Evolutionary conservation across 768 basidiomycete species (phyloP).

Genomic region (Aureoboletus auriporus): DNA sequence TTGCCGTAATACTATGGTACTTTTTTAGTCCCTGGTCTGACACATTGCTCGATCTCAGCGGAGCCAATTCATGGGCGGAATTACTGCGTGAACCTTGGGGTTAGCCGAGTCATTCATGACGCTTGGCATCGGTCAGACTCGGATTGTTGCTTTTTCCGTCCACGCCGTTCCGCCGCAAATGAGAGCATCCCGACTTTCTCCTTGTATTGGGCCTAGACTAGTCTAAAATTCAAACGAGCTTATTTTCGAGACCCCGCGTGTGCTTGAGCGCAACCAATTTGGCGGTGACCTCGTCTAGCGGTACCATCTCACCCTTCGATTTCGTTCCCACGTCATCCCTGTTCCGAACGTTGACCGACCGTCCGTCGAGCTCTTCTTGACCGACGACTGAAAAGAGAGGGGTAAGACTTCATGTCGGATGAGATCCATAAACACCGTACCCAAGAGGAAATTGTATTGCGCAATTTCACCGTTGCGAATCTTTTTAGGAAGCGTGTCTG

Average conservation of each 20-base stretch:
- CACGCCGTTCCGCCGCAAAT: conserved; percentile 1
- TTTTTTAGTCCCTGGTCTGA: no score
- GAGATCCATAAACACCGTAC: conserved; percentile 40
- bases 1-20: conserved; percentile 2
- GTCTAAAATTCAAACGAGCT: conserved; percentile 33
- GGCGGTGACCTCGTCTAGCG: conserved; percentile 64
- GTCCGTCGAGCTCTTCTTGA: conserved; percentile 80
- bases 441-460: conserved; percentile 97
- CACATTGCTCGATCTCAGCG: conserved; percentile 16
- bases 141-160: no score
- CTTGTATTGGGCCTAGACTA: conserved; percentile 4
- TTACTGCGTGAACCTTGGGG: conserved; percentile 16
- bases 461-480: conserved; percentile 96
- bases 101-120: neutral
- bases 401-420: neutral
- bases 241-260: conserved; percentile 49
- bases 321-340: conserved; percentile 91
- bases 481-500: conserved; percentile 94
- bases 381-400: conserved; percentile 72
- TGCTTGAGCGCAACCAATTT: conserved; percentile 74
- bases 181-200: neutral
- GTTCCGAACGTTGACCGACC: conserved; percentile 93
- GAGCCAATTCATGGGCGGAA: conserved; percentile 34
- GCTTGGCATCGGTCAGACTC: no score
- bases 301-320: conserved; percentile 68